These are phyloP conservation scores for Talaromyces sp. DNA, from an alignment of 2,329 filamentous ascomycete genomes.

Conservation along the genomic window DNA sequence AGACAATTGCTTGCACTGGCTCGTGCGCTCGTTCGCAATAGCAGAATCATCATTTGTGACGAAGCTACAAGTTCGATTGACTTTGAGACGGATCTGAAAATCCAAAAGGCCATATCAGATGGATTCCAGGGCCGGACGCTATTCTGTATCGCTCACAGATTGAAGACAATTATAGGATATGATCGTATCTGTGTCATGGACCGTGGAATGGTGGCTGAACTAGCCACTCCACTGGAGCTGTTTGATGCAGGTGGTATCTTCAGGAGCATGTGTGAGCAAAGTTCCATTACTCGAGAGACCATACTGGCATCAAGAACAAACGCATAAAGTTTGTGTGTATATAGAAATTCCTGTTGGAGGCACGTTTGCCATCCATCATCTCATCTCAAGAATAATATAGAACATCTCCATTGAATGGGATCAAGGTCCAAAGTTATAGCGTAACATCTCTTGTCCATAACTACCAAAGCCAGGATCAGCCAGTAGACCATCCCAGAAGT, in stretches of 20 bases:
- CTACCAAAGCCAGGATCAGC: background rate
- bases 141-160: slow-evolving; percentile 79
- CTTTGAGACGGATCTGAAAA: slow-evolving; percentile 91
- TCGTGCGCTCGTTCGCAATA: slow-evolving; percentile 74
- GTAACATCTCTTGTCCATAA: background rate
- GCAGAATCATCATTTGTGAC: slow-evolving; percentile 88
- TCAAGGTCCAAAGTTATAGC: background rate
- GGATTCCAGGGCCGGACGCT: slow-evolving; percentile 80
- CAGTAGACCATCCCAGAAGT: slow-evolving; percentile 5
- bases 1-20: slow-evolving; percentile 88
- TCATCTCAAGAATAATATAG: background rate
- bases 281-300: slow-evolving; percentile 55
- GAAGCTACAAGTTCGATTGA: slow-evolving; percentile 86
- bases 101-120: slow-evolving; percentile 74
- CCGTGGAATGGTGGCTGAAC: slow-evolving; percentile 73
- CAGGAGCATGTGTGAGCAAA: slow-evolving; percentile 76
- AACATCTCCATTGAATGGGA: background rate
- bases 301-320: slow-evolving; percentile 11
- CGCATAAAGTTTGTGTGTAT: background rate
- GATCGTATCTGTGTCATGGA: slow-evolving; percentile 95
- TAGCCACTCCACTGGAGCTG: slow-evolving; percentile 60
- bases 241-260: slow-evolving; percentile 61
- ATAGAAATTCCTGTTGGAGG: background rate
- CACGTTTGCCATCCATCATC: background rate
- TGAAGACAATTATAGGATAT: slow-evolving; percentile 85